A percentile compares a stretch with the other conserved stretches of the same genome.
Conservation (phyloP, 2,329 filamentous ascomycete species). For the Penicillium expansum region DNA sequence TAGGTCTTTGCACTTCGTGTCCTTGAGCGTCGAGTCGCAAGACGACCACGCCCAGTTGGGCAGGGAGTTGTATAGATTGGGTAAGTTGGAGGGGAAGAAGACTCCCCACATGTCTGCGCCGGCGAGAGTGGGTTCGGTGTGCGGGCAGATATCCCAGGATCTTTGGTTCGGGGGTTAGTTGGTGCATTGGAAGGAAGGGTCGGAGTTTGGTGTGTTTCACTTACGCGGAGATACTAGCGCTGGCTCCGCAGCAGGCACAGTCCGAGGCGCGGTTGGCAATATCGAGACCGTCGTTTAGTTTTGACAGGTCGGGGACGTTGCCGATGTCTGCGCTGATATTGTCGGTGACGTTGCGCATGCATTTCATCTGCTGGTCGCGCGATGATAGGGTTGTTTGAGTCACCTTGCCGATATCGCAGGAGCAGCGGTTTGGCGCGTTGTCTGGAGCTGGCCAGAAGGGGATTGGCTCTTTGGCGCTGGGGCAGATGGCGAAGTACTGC, state of each 20-base stretch:
- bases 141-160: slow-evolving; percentile 33
- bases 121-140: slow-evolving; percentile 26
- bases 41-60: slow-evolving; percentile 20
- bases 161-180: slow-evolving; percentile 10
- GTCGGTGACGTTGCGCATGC: slow-evolving; percentile 21
- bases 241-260: slow-evolving; percentile 38
- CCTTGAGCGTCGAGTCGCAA: slow-evolving; percentile 17
- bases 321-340: slow-evolving; percentile 6
- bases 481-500: slow-evolving; percentile 35
- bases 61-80: slow-evolving; percentile 20
- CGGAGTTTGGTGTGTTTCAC: background rate
- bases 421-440: slow-evolving; percentile 36
- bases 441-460: slow-evolving; percentile 42
- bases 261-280: slow-evolving; percentile 26
- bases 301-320: slow-evolving; percentile 12
- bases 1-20: slow-evolving; percentile 20
- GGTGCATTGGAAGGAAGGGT: background rate
- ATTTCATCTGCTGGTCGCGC: slow-evolving; percentile 20
- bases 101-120: slow-evolving; percentile 20
- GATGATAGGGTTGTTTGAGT: slow-evolving; percentile 18
- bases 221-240: slow-evolving; percentile 38
- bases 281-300: slow-evolving; percentile 22
- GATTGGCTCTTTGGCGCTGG: slow-evolving; percentile 30
- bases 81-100: slow-evolving; percentile 21
- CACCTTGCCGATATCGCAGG: slow-evolving; percentile 38